These are phyloP conservation scores for Diplodia seriata DNA, from an alignment of 2,329 filamentous ascomycete genomes.

Conservation along the genomic window DNA sequence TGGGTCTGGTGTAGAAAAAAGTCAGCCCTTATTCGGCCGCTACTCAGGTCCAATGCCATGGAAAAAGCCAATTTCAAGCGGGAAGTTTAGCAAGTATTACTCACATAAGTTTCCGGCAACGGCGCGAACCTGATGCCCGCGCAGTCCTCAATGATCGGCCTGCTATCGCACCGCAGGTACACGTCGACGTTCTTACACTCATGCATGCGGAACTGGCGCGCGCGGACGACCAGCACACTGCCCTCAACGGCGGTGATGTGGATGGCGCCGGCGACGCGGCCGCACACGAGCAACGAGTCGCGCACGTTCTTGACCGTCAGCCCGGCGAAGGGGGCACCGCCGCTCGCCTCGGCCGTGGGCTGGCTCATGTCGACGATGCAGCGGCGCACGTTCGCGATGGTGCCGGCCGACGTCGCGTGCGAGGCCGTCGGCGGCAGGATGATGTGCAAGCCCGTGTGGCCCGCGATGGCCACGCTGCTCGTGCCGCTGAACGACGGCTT, in stretches of 20 bases:
- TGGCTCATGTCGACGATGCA: conserved; percentile 84
- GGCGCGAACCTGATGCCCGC: conserved; percentile 77
- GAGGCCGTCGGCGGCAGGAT: conserved; percentile 75
- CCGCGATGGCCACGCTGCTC: conserved; percentile 68
- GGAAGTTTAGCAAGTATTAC: not conserved
- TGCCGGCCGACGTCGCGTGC: conserved; percentile 74
- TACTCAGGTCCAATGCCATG: not conserved
- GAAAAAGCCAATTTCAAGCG: not conserved
- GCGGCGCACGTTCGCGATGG: conserved; percentile 70
- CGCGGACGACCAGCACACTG: conserved; percentile 75
- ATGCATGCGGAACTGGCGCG: conserved; percentile 89
- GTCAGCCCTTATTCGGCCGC: not conserved
- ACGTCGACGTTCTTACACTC: conserved; percentile 81
- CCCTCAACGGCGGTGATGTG: conserved; percentile 79
- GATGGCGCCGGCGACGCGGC: conserved; percentile 77
- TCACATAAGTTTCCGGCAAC: conserved; percentile 59
- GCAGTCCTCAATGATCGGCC: conserved; percentile 95
- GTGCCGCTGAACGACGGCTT: conserved; percentile 65
- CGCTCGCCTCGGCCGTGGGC: conserved; percentile 50
- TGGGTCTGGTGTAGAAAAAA: conserved; percentile 14
- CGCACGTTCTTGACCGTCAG: conserved; percentile 73
- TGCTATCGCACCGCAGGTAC: conserved; percentile 80
- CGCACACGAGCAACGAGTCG: conserved; percentile 76
- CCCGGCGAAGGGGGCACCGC: conserved; percentile 65
- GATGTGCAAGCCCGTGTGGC: conserved; percentile 74